Percentiles rank a stretch among this genome's conserved stretches.
Evolutionary conservation across 2,329 filamentous ascomycete species (phyloP).

Genomic region (Penicillium glabrum): DNA sequence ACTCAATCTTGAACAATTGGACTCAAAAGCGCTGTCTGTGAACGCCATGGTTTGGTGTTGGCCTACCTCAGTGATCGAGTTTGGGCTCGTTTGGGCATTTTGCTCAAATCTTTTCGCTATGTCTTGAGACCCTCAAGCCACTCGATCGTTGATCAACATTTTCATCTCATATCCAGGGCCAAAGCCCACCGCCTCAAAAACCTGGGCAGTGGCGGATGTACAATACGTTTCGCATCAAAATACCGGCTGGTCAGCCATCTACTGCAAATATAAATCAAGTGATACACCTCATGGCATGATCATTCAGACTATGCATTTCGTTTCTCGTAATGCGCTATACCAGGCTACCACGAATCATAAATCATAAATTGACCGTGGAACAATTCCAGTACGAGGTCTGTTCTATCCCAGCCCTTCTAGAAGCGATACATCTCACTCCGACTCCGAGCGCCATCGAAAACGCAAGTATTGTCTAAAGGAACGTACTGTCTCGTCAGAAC

Average conservation of each 20-base stretch:
- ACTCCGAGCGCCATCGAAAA: slow-evolving; percentile 63
- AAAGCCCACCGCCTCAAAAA: neutral
- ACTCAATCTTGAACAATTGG: neutral
- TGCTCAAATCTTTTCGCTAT: neutral
- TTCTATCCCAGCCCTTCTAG: slow-evolving; percentile 21
- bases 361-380: slow-evolving; percentile 1
- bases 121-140: neutral
- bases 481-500: slow-evolving; percentile 65
- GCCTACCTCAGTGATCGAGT: neutral
- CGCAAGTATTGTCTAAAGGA: slow-evolving; percentile 62
- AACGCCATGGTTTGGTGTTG: neutral
- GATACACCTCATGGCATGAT: neutral
- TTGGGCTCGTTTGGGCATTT: neutral
- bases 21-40: neutral
- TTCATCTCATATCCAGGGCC: neutral
- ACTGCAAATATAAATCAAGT: neutral
- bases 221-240: neutral
- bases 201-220: neutral
- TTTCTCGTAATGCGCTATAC: neutral
- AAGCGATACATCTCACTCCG: slow-evolving; percentile 54
- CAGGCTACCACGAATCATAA: slow-evolving; percentile 6
- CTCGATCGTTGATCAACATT: neutral
- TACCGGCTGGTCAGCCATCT: neutral
- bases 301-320: neutral
- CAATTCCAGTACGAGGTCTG: neutral